A percentile compares a stretch with the other conserved stretches of the same genome.
Conservation (phyloP, 2,329 filamentous ascomycete genomes). For the Amylocarpus encephaloides region DNA sequence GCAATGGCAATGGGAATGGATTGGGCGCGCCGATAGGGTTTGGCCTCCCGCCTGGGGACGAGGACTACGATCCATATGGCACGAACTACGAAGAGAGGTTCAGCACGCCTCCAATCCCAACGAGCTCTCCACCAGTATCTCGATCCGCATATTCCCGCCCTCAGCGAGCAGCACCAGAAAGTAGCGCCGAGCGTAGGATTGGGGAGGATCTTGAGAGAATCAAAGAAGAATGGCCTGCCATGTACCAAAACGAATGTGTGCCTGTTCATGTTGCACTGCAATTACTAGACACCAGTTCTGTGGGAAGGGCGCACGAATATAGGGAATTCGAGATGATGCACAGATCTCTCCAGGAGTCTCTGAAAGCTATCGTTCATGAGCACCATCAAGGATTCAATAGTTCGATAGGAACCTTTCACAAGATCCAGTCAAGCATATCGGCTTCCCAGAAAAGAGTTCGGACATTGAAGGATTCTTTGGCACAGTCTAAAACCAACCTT, state of each 20-base stretch:
- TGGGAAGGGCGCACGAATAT: slow-evolving; percentile 86
- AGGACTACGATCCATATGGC: slow-evolving; percentile 31
- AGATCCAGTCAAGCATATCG: slow-evolving; percentile 91
- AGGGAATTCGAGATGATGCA: slow-evolving; percentile 78
- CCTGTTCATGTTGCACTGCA: slow-evolving; percentile 94
- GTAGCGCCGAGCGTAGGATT: slow-evolving; percentile 29
- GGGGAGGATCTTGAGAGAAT: slow-evolving; percentile 68
- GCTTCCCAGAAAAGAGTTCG: slow-evolving; percentile 81
- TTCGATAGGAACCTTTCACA: slow-evolving; percentile 97
- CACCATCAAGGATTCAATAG: slow-evolving; percentile 99
- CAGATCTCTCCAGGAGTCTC: slow-evolving; percentile 79
- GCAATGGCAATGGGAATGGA: slow-evolving; percentile 22
- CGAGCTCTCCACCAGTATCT: slow-evolving; percentile 17
- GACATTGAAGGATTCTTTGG: slow-evolving; percentile 73
- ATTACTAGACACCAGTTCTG: slow-evolving; percentile 86
- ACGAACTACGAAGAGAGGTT: slow-evolving; percentile 26
- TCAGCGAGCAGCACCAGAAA: slow-evolving; percentile 21
- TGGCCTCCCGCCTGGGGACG: slow-evolving; percentile 19
- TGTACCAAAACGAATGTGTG: slow-evolving; percentile 82
- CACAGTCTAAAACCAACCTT: slow-evolving; percentile 72
- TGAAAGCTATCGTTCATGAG: slow-evolving; percentile 95
- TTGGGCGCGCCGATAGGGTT: slow-evolving; percentile 14
- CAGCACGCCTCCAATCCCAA: slow-evolving; percentile 20
- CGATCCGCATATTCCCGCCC: slow-evolving; percentile 17
- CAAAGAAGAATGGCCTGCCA: slow-evolving; percentile 82